Evolutionary conservation across 441 rosid species (phyloP), one percentile per base, ranked within the genome.

Genomic region (Pelargonium australe): DNA sequence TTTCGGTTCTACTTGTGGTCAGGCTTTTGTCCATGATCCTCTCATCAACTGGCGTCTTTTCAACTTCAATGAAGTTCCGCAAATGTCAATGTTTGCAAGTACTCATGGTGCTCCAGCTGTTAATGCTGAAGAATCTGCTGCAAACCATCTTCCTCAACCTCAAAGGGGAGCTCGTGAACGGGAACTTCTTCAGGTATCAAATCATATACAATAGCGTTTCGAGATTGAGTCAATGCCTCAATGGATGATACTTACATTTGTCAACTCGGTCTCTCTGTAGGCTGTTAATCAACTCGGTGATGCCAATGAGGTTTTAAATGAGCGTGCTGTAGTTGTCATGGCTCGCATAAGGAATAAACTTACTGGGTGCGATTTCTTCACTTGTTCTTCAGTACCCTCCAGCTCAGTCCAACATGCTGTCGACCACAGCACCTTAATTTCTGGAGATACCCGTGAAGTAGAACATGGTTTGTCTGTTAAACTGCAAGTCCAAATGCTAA

Each of bases 21-120:
- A 90, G 96, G 99, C 99, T 25, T 96, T 93, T 85, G 98, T 96
- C 65, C 99, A 96, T 60, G 99, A 96, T 80, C 99, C 99, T 77
- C 96, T 96, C 69, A 96, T 96, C 65, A 93, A 96, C 68, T 96
- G 99, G 99, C 98, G 98, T 76, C 99, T 96, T 68, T 93, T 96
- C 85, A 91, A 89, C 84, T 94, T 89, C 83, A 91, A 89, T 60
- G 97, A 91, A 87, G 96, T 94, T 55, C 98, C 98, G 5, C 97
- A 91, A 85, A 80, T 93, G 85, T 84, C 98, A 0, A 64, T 85
- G 77, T 77, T 89, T 70, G 78, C 78, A 13, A 86, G 80, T 77
- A 53, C 86, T 47, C 89, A 86, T 51, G 86, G 62, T 67, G 80
- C 91, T 73, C 80, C 91, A 72, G 91, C 71, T 58, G 91, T 79